phyloP scores from a whole-genome alignment of 2,329 filamentous ascomycete species.

The Pleurostoma richardsiae region DNA sequence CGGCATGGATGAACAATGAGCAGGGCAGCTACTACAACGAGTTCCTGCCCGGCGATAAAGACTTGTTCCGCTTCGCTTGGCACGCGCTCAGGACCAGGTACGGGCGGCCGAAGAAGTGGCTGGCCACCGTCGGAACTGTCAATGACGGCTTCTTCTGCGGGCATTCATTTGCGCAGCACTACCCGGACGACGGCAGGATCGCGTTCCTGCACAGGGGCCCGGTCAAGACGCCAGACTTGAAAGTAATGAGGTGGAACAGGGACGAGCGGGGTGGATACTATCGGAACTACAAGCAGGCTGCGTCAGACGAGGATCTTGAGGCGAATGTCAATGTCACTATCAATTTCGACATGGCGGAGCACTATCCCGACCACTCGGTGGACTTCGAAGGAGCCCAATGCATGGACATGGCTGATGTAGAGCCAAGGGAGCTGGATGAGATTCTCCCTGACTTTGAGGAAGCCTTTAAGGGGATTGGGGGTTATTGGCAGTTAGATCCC shows the following conservation, averaged over 20 bases:
- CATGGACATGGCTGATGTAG: constrained; percentile 10
- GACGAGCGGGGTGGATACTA: constrained; percentile 18
- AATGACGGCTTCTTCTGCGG: constrained; percentile 21
- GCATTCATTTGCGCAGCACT: constrained; percentile 24
- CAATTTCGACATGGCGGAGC: constrained; percentile 10
- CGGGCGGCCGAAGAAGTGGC: constrained; percentile 20
- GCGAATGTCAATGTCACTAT: constrained; percentile 7
- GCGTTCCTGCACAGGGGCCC: constrained; percentile 25
- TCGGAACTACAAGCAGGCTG: constrained; percentile 18
- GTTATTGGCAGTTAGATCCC: background rate
- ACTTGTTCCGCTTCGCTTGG: constrained; percentile 26
- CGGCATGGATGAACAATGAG: constrained; percentile 20
- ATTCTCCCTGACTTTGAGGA: constrained; percentile 5
- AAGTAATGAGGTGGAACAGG: constrained; percentile 17
- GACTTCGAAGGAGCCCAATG: constrained; percentile 8
- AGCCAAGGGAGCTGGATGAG: constrained; percentile 9
- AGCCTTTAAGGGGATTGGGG: background rate
- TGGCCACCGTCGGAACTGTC: constrained; percentile 21
- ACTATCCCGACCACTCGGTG: constrained; percentile 4
- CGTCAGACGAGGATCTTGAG: constrained; percentile 6
- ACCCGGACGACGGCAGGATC: constrained; percentile 20
- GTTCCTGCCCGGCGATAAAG: constrained; percentile 26
- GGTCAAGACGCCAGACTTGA: constrained; percentile 18
- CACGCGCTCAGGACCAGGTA: constrained; percentile 24
- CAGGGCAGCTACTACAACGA: constrained; percentile 15